A percentile compares a stretch with the other conserved stretches of the same genome.
phyloP scores from a whole-genome alignment of 495 filamentous ascomycete genomes.

The Echria macrotheca region DNA sequence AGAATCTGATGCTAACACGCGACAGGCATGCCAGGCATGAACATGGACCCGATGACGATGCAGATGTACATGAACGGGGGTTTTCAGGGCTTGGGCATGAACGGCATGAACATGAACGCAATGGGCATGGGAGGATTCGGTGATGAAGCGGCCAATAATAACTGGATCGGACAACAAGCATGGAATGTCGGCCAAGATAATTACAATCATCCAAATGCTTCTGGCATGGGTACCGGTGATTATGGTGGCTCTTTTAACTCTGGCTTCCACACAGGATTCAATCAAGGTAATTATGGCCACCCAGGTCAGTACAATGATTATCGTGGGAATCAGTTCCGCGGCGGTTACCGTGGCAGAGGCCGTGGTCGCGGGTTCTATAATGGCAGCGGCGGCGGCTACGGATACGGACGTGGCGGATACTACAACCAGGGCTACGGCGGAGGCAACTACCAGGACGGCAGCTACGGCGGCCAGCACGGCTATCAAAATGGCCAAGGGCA shows the following conservation, averaged over 20 bases:
- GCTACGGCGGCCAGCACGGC: conserved; percentile 13
- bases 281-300: conserved; percentile 59
- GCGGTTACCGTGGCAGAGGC: conserved; percentile 54
- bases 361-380: conserved; percentile 54
- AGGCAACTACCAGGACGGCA: conserved; percentile 24
- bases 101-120: conserved; percentile 76
- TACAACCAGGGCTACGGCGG: conserved; percentile 32
- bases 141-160: conserved; percentile 45
- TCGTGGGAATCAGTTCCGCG: conserved; percentile 40
- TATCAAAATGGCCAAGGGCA: conserved; percentile 12
- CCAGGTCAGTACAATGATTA: conserved; percentile 60
- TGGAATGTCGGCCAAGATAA: conserved; percentile 73
- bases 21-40: conserved; percentile 70
- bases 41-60: conserved; percentile 86
- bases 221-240: conserved; percentile 70
- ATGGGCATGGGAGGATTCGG: conserved; percentile 82
- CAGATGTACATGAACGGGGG: conserved; percentile 82
- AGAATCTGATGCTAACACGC: conserved; percentile 15
- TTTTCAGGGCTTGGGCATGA: conserved; percentile 83
- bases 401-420: conserved; percentile 25
- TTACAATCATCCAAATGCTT: conserved; percentile 66
- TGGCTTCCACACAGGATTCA: conserved; percentile 60
- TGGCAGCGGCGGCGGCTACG: conserved; percentile 11
- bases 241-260: conserved; percentile 78
- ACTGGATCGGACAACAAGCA: conserved; percentile 63